These are phyloP conservation scores for Geum urbanum DNA, from an alignment of 306 rosid species.

Conservation along the genomic window DNA sequence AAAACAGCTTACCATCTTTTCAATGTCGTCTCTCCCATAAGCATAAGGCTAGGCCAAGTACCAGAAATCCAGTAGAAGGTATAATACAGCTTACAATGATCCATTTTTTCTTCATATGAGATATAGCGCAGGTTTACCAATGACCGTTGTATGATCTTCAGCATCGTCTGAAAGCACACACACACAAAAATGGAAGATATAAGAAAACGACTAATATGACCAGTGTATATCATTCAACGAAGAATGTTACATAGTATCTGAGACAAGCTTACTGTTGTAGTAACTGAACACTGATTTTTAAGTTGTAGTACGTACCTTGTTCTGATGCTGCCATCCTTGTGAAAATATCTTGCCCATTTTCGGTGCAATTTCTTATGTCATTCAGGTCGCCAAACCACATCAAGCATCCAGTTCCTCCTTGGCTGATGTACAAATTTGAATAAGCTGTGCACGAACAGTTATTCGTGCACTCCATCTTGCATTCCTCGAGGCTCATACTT, in stretches of 20 bases:
- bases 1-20: background rate
- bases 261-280: background rate
- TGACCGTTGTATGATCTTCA: background rate
- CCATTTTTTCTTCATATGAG: background rate
- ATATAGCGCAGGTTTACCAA: background rate
- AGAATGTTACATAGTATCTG: background rate
- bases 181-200: background rate
- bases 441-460: slow-evolving; percentile 14
- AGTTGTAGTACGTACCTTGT: slow-evolving; percentile 21
- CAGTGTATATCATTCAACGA: background rate
- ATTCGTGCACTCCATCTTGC: background rate
- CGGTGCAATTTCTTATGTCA: slow-evolving; percentile 19
- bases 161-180: background rate
- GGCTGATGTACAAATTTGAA: background rate
- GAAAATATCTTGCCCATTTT: slow-evolving; percentile 38
- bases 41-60: background rate
- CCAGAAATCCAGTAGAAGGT: background rate
- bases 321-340: slow-evolving; percentile 38
- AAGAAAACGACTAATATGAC: background rate
- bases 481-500: background rate
- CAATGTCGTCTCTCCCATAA: background rate
- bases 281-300: background rate
- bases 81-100: background rate
- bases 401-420: slow-evolving; percentile 44
- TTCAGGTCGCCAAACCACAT: slow-evolving; percentile 38